Evolutionary conservation across 192 early-diverging fungal species (phyloP).

Genomic region (Backusella macrospora): DNA sequence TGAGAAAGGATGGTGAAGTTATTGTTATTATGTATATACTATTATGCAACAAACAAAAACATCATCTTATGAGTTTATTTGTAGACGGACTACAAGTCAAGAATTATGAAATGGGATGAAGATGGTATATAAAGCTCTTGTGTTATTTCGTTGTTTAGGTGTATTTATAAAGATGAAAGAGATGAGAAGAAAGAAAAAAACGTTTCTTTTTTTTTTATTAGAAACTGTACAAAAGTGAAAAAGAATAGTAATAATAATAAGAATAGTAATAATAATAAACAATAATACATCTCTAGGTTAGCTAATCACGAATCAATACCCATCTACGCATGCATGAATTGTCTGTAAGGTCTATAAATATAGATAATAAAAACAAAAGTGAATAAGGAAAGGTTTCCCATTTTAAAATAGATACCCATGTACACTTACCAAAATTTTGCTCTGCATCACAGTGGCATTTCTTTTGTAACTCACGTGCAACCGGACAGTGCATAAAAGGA

Average conservation of each 20-base stretch:
- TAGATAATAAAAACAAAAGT: neutral
- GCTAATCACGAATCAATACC: neutral
- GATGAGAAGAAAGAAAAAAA: no score
- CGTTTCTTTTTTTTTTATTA: no score
- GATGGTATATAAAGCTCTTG: no score
- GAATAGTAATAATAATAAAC: neutral
- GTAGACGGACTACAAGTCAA: no score
- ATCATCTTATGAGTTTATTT: no score
- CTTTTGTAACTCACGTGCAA: constrained; percentile 47
- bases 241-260: neutral
- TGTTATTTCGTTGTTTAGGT: no score
- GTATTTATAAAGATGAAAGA: no score
- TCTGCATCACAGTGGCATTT: constrained; percentile 56
- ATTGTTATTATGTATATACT: no score
- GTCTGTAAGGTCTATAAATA: neutral
- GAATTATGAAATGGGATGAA: no score
- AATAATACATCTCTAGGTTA: neutral
- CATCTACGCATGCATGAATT: constrained; percentile 22
- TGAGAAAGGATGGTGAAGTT: no score
- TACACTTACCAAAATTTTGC: constrained; percentile 54
- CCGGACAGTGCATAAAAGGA: constrained; percentile 74
- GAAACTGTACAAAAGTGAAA: no score
- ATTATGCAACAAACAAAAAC: no score
- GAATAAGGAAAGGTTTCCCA: neutral
- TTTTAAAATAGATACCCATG: neutral